phyloP scores from a whole-genome alignment of 1,139 yeast species.

The Hansenula lynferdii region DNA sequence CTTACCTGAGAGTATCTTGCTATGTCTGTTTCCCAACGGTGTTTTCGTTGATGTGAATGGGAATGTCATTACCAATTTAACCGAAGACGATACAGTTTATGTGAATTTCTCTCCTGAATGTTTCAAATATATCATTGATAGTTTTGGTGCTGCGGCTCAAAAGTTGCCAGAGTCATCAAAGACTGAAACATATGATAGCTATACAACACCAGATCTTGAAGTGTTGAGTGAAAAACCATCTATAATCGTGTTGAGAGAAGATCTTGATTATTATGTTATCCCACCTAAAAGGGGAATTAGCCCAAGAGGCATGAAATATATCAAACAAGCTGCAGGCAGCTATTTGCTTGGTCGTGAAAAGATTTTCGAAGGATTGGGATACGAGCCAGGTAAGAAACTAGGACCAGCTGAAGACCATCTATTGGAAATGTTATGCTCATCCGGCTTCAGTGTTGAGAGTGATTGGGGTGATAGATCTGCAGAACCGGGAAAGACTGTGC shows the following conservation, averaged over 20 bases:
- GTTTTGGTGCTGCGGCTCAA: slow-evolving; percentile 32
- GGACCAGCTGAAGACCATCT: slow-evolving; percentile 96
- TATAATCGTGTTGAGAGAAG: slow-evolving; percentile 89
- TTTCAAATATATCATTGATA: slow-evolving; percentile 69
- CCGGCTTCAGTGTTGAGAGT: slow-evolving; percentile 71
- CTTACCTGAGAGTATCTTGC: slow-evolving; percentile 82
- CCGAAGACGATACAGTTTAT: slow-evolving; percentile 71
- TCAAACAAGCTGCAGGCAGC: slow-evolving; percentile 70
- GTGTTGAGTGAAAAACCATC: slow-evolving; percentile 81
- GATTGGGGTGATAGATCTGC: slow-evolving; percentile 84
- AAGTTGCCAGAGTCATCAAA: slow-evolving; percentile 30
- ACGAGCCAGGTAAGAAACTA: slow-evolving; percentile 39
- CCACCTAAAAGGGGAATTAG: slow-evolving; percentile 55
- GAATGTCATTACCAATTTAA: slow-evolving; percentile 67
- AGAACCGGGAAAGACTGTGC: slow-evolving; percentile 83
- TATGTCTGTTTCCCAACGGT: slow-evolving; percentile 88
- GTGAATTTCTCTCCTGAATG: slow-evolving; percentile 87
- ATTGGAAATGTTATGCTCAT: slow-evolving; percentile 89
- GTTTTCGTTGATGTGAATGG: slow-evolving; percentile 74
- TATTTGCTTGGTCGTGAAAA: slow-evolving; percentile 48
- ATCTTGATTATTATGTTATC: slow-evolving; percentile 87
- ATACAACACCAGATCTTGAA: slow-evolving; percentile 38
- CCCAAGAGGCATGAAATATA: slow-evolving; percentile 41
- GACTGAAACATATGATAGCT: slow-evolving; percentile 28
- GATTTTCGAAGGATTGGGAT: slow-evolving; percentile 72